Evolutionary conservation across 352 stramenopile species (phyloP).

Genomic region (Sclerospora graminicola): DNA sequence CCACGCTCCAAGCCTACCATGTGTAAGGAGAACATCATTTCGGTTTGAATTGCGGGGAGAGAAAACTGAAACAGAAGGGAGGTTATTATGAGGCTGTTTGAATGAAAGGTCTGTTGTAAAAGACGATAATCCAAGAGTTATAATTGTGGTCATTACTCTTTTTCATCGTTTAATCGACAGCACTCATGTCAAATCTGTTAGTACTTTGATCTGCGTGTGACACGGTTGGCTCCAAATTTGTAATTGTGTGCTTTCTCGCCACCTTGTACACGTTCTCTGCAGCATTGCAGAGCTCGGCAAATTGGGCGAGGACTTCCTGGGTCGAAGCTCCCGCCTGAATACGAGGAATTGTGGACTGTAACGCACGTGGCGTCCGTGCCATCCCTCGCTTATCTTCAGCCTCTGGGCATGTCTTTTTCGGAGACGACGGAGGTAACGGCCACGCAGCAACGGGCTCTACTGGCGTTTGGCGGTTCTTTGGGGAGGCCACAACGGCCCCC

Average conservation of each 20-base stretch:
- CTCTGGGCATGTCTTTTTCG: constrained; percentile 7
- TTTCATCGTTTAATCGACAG: constrained; percentile 12
- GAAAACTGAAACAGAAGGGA: neutral
- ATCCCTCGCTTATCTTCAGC: constrained; percentile 7
- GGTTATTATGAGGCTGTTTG: neutral
- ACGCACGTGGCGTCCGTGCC: constrained; percentile 12
- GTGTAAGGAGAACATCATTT: constrained; percentile 10
- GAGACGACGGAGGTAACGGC: constrained; percentile 17
- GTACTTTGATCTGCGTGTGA: constrained; percentile 3
- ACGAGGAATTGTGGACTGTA: constrained; percentile 15
- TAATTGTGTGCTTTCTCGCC: constrained; percentile 18
- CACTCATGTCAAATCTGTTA: constrained; percentile 21
- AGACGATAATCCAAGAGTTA: neutral
- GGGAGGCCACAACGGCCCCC: constrained; percentile 16
- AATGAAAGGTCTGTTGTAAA: neutral
- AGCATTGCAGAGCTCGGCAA: constrained; percentile 25
- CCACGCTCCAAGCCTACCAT: constrained; percentile 29
- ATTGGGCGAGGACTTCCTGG: constrained; percentile 21
- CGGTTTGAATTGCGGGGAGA: neutral
- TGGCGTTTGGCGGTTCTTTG: constrained; percentile 2
- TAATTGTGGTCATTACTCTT: neutral
- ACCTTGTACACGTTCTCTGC: constrained; percentile 24
- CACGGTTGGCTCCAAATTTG: constrained; percentile 11
- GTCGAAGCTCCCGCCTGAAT: constrained; percentile 20
- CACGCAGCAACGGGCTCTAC: constrained; percentile 3